Base-by-base conservation (phyloP, 768 basidiomycete genomes). In the Tephrocybe rancida region DNA sequence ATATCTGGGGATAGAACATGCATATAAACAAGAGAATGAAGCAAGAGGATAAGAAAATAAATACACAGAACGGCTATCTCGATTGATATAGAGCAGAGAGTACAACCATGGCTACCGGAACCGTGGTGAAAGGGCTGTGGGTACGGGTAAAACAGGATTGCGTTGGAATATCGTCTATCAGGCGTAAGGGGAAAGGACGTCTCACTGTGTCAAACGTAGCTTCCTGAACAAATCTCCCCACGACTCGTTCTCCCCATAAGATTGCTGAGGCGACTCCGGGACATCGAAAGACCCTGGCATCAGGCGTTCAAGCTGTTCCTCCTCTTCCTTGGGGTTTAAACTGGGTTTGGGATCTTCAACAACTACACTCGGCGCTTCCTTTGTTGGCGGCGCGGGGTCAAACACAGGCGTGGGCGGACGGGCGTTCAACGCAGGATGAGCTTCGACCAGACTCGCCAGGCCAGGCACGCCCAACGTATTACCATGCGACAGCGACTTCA, bases 201-300 rank as follows among this genome's bases (percentile, higher is more conserved):
- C 68, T 63, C 51, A 69, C 59, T 62, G 56, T 57, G 58, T 60
- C 38, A 67, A 41, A 3, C 55, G 54, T 46, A 73, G 43, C 56
- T 63, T 67, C 59, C 63, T 59, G 26, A 70, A 56, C 66, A 72
- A 64, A 42, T 70, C 68, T 11, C 50, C 56, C 73, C 70, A 73
- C 6, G 66, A 57, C 35, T 38, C 50, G 22, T 48, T 52, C 27
- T 24, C 52, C 21, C 44, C 51, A 18, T 35, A 41, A 25, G 57
- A 41, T 30, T 41, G 53, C 13, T 57, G 47, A 21, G 49, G 44
- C 8, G 53, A 58, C 3, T 52, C 63, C 5, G 64, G 58, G 25
- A 69, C 26, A 52, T 76, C 70, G 56, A 84, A 83, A 26, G 80
- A 78, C 9, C 84, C 83, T 1, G 84, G 84, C 67, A 85, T 84